Percentiles rank a stretch among this genome's conserved stretches.
Conservation (phyloP, 129 eudicot genomes). For the Smallanthus sonchifolius region DNA sequence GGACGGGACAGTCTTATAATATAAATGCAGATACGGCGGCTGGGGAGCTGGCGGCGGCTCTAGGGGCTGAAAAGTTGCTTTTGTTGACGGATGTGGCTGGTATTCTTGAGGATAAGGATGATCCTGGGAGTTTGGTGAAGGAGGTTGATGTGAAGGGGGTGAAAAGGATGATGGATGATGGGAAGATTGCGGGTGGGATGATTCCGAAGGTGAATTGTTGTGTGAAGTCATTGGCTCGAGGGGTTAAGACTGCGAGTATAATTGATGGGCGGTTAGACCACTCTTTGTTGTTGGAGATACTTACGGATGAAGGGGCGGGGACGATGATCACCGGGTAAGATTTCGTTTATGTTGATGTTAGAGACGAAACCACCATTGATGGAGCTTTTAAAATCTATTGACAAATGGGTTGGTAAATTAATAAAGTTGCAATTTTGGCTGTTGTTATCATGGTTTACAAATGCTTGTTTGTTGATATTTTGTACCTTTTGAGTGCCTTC, state of each 20-base stretch:
- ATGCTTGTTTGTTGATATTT: background rate
- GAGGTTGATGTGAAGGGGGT: conserved; percentile 67
- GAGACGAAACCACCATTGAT: background rate
- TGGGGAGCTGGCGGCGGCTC: conserved; percentile 82
- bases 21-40: conserved; percentile 93
- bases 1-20: conserved; percentile 65
- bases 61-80: conserved; percentile 90
- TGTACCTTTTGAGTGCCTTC: background rate
- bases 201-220: conserved; percentile 93
- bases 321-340: conserved; percentile 84
- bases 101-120: conserved; percentile 56
- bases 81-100: conserved; percentile 87
- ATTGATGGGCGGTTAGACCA: conserved; percentile 84
- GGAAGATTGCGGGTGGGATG: conserved; percentile 91
- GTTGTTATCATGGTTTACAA: background rate
- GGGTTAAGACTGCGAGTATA: conserved; percentile 84
- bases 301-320: conserved; percentile 93
- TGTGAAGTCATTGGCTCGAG: conserved; percentile 64
- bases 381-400: background rate
- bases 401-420: background rate
- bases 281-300: conserved; percentile 73
- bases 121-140: conserved; percentile 67
- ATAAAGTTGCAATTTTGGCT: conserved; percentile 13
- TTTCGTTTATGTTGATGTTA: background rate
- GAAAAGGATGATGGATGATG: conserved; percentile 72